Percentiles rank a stretch among this genome's conserved stretches.
Conservation (phyloP, 148 eudicot species). For the Dianthus caryophyllus region DNA sequence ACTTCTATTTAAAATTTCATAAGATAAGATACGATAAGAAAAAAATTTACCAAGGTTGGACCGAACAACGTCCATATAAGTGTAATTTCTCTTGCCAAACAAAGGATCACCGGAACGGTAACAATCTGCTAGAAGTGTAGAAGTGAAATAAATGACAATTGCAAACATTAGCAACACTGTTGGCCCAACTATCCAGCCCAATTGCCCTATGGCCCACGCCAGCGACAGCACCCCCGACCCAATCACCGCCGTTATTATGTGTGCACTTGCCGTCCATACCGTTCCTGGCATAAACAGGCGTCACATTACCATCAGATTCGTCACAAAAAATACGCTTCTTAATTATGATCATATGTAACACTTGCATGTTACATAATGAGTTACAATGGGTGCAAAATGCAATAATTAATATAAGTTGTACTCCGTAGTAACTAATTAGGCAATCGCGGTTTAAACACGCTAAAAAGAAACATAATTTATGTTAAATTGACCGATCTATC, state of each 20-base stretch:
- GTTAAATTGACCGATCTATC: too few relatives aligned
- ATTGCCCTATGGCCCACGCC: slow-evolving; percentile 65
- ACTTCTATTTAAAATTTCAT: too few relatives aligned
- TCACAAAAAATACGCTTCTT: too few relatives aligned
- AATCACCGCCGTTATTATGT: slow-evolving; percentile 67
- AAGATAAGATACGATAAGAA: neutral
- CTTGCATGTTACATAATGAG: too few relatives aligned
- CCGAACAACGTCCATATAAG: slow-evolving; percentile 46
- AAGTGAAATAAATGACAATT: slow-evolving; percentile 39
- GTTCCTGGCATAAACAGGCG: slow-evolving; percentile 23
- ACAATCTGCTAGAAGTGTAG: slow-evolving; percentile 42
- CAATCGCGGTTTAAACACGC: too few relatives aligned
- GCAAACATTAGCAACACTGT: slow-evolving; percentile 46
- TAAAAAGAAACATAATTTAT: too few relatives aligned
- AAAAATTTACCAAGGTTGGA: slow-evolving; percentile 38
- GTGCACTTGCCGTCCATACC: slow-evolving; percentile 67
- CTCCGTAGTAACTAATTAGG: too few relatives aligned
- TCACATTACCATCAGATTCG: neutral
- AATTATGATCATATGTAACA: too few relatives aligned
- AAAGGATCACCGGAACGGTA: slow-evolving; percentile 39
- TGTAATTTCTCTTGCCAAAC: slow-evolving; percentile 45
- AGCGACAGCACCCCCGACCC: slow-evolving; percentile 63
- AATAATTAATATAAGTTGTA: too few relatives aligned
- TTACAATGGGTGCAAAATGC: too few relatives aligned
- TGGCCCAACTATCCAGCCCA: slow-evolving; percentile 71